Evolutionary conservation across 2,329 filamentous ascomycete species (phyloP), one percentile per base, ranked within the genome.

Genomic region (Fonsecaea pedrosoi): DNA sequence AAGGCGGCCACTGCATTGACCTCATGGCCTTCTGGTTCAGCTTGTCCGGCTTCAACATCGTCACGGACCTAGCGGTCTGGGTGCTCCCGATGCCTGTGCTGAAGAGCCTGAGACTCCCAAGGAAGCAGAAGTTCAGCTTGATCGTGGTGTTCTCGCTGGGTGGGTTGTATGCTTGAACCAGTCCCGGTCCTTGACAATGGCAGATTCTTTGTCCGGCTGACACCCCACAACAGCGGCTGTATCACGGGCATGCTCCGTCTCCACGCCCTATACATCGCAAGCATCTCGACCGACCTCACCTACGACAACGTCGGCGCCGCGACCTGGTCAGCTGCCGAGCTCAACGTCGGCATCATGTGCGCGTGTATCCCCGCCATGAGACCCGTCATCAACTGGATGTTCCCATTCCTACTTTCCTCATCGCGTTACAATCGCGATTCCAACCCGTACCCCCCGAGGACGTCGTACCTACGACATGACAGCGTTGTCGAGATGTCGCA

Each of bases 21-120:
- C 77, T 88, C 67, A 80, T 83, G 2, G 77, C 78, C 0, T 84
- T 86, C 59, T 80, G 87, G 34, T 79, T 85, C 35, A 80, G 81
- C 40, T 81, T 87, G 40, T 86, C 86, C 1, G 82, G 85, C 34
- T 81, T 87, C 69, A 89, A 89, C 75, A 87, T 87, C 55, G 72
- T 84, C 53, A 87, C 86, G 6, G 86, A 89, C 74, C 81, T 89
- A 53, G 73, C 84, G 10, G 81, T 84, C n/a, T 83, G 85, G 40
- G 73, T 83, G 0, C 76, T 87, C 3, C 85, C 85, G 1, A 81
- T 86, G 54, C 78, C 78, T 25, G 82, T 81, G 2, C 78, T 85
- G 8, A 76, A 81, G 69, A 75, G 77, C 15, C 74, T 85, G 1
- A 79, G 83, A 58, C 76, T 87, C 42, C 82, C 83, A 0, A 69